A percentile compares a stretch with the other conserved stretches of the same genome.
Conservation (phyloP, 2,329 filamentous ascomycete species). For the Colletotrichum liriopes region DNA sequence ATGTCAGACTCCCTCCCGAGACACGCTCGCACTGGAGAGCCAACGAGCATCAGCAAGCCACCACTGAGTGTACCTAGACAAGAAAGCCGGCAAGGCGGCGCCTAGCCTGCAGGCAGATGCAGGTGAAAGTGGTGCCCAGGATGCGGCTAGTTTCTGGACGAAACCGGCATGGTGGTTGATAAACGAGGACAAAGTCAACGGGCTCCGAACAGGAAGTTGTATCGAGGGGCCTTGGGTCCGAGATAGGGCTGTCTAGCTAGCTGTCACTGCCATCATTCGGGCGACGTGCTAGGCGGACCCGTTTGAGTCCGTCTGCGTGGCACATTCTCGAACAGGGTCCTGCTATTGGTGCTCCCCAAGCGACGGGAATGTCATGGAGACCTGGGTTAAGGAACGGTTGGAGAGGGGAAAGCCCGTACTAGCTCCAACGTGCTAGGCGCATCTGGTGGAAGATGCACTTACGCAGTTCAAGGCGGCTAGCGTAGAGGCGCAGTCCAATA, state of each 20-base stretch:
- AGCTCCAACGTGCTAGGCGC: slow-evolving; percentile 7
- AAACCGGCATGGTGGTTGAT: slow-evolving; percentile 22
- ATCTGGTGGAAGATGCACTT: slow-evolving; percentile 8
- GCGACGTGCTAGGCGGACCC: slow-evolving; percentile 11
- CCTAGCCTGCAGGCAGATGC: slow-evolving; percentile 11
- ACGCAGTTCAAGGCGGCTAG: slow-evolving; percentile 1
- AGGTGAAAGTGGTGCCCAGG: slow-evolving; percentile 17
- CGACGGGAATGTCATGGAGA: slow-evolving; percentile 19
- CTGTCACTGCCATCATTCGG: slow-evolving; percentile 13
- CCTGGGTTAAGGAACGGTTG: slow-evolving; percentile 3
- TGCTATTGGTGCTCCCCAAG: slow-evolving; percentile 32
- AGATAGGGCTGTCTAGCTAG: slow-evolving; percentile 21
- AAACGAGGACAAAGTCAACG: slow-evolving; percentile 2
- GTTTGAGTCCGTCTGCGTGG: slow-evolving; percentile 26
- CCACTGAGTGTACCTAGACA: not conserved
- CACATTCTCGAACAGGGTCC: slow-evolving; percentile 27
- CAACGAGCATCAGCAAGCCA: slow-evolving; percentile 8
- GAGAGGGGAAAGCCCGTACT: not conserved
- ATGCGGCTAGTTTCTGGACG: slow-evolving; percentile 28
- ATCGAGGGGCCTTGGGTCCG: not conserved
- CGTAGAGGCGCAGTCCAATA: slow-evolving; percentile 35
- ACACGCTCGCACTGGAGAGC: slow-evolving; percentile 24
- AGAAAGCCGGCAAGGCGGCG: slow-evolving; percentile 10
- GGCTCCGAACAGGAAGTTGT: slow-evolving; percentile 1
- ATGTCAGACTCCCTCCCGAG: slow-evolving; percentile 33